These are phyloP conservation scores for Parachaetomium inaequale DNA, from an alignment of 495 filamentous ascomycete genomes.

Conservation along the genomic window DNA sequence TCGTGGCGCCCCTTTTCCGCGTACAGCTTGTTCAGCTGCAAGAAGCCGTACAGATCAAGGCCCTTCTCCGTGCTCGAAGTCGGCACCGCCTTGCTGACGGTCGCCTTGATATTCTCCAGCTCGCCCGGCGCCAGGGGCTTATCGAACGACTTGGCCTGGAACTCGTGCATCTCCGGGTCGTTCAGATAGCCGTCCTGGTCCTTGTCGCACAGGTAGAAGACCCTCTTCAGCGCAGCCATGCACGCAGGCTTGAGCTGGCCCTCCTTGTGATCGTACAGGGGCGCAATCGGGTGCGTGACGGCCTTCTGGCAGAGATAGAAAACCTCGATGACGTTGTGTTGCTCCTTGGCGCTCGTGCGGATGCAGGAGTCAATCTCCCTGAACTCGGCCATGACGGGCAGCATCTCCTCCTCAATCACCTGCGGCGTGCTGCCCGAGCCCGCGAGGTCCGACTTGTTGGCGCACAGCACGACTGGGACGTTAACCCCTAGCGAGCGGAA, in stretches of 20 bases:
- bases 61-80: slow-evolving; percentile 65
- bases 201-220: slow-evolving; percentile 94
- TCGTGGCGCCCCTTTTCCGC: slow-evolving; percentile 98
- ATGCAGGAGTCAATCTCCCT: slow-evolving; percentile 99
- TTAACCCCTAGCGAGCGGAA: slow-evolving; percentile 97
- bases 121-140: slow-evolving; percentile 76
- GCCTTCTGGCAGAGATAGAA: slow-evolving; percentile 98
- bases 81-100: slow-evolving; percentile 64
- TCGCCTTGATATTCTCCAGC: slow-evolving; percentile 80
- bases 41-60: slow-evolving; percentile 75
- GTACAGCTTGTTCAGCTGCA: slow-evolving; percentile 89
- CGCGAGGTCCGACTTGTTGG: slow-evolving; percentile 89
- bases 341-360: slow-evolving; percentile 87
- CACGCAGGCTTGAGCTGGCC: slow-evolving; percentile 82
- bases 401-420: slow-evolving; percentile 93
- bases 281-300: slow-evolving; percentile 96
- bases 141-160: slow-evolving; percentile 87
- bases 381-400: slow-evolving; percentile 97
- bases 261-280: slow-evolving; percentile 94
- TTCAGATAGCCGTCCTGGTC: slow-evolving; percentile 94
- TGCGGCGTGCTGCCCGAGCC: slow-evolving; percentile 62
- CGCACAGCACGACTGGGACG: slow-evolving; percentile 94
- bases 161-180: slow-evolving; percentile 84
- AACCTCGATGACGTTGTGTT: slow-evolving; percentile 92
- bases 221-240: slow-evolving; percentile 74